These are phyloP conservation scores for Centaurea solstitialis DNA, from an alignment of 129 eudicot genomes.

Conservation along the genomic window DNA sequence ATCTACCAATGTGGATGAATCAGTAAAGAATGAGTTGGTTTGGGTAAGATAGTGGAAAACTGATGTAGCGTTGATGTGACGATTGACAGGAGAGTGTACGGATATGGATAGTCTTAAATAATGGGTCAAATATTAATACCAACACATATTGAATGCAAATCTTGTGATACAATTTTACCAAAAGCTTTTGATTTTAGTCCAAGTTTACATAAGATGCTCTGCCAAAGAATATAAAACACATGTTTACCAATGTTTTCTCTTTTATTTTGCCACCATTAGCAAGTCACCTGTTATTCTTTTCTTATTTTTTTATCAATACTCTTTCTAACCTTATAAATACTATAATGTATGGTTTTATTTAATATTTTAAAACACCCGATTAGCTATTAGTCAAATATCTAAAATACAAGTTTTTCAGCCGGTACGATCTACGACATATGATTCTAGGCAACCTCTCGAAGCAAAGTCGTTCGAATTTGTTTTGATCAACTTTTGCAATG, in stretches of 20 bases:
- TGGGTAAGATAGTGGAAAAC: too few species aligned
- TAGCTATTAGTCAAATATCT: neutral
- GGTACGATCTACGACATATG: neutral
- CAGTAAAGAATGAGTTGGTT: too few species aligned
- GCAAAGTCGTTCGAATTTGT: constrained; percentile 7
- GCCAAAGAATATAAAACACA: constrained; percentile 15
- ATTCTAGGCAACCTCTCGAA: neutral
- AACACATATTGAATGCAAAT: neutral
- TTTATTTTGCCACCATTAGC: constrained; percentile 21
- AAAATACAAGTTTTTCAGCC: neutral
- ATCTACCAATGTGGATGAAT: too few species aligned
- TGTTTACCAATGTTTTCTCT: constrained; percentile 8
- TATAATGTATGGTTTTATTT: neutral
- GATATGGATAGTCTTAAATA: too few species aligned
- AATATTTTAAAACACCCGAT: neutral
- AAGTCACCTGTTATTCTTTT: constrained; percentile 37
- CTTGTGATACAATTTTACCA: neutral
- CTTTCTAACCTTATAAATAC: constrained; percentile 12
- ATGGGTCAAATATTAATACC: neutral
- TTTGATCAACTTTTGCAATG: constrained; percentile 10
- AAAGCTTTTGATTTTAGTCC: constrained; percentile 14
- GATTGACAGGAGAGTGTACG: too few species aligned
- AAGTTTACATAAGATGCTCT: constrained; percentile 20
- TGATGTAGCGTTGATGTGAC: too few species aligned
- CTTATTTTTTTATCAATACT: constrained; percentile 11